Evolutionary conservation across 164 flowering plant species (phyloP), one percentile per base, ranked within the genome.

Genomic region (Euptelea pleiosperma): DNA sequence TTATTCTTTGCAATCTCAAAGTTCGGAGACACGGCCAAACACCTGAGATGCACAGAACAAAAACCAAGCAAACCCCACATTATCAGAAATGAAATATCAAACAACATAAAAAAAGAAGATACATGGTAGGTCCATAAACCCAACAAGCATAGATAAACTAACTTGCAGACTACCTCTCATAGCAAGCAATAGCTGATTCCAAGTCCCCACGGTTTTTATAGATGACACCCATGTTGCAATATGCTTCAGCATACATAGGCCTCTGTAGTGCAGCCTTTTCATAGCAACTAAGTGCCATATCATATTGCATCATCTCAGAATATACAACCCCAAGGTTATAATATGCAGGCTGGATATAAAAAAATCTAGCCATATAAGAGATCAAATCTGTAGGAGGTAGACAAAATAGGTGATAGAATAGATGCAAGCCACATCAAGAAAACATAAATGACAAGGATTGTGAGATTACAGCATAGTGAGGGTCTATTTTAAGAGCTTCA

Each of bases 171-270:
- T 71, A 93, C 99, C 99, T 94, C 74, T 94, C 97, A 77, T 94
- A 94, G 79, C 99, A 94, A 58, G 95, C 79, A 73, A 94, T 82
- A 53, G 99, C 93, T 2, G 89, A 66, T 64, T 91, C 96, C 71
- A 94, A 66, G 50, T 91, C 95, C 24, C 99, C 96, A 29, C 97
- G 95, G 65, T 94, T 94, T 68, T 94, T 91, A 59, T 69, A 91
- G 42, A 94, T 91, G 59, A 94, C 99, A 66, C 99, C 99, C 99
- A 94, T 94, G 72, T 94, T 94, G 70, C 99, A 94, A 75, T 83
- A 94, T 65, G 99, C 99, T 76, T 94, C 97, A 52, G 99, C 97
- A 80, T 94, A 94, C 99, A 87, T 86, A 11, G 99, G 99, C 73
- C 96, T 86, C 77, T 83, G 95, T 8, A 71, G 22, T 36, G 93